Conservation (phyloP, 768 basidiomycete genomes). For the Neoboletus brunneissimus region DNA sequence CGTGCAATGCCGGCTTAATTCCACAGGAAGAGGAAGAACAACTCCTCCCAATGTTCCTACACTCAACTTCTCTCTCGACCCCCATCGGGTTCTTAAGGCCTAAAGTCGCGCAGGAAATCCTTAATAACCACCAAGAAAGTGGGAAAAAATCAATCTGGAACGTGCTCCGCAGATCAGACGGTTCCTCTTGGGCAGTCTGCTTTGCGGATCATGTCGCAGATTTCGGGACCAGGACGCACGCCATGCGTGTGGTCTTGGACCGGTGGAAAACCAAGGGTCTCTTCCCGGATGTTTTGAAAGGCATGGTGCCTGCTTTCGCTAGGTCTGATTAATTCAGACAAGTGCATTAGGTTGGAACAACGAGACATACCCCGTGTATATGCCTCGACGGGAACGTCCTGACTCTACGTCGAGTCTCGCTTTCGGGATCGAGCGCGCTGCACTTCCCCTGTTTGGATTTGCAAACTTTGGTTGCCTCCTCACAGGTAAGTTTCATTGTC, state of each 20-base stretch:
- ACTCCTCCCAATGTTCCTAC: slow-evolving; percentile 22
- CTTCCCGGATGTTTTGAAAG: slow-evolving; percentile 23
- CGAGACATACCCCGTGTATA: slow-evolving; percentile 27
- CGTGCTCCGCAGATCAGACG: slow-evolving; percentile 13
- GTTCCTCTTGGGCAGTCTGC: slow-evolving; percentile 19
- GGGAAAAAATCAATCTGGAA: slow-evolving; percentile 17
- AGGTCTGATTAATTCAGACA: background rate
- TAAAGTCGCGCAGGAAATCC: slow-evolving; percentile 9
- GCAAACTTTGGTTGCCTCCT: slow-evolving; percentile 44
- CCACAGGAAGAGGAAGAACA: slow-evolving; percentile 15
- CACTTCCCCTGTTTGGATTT: slow-evolving; percentile 44
- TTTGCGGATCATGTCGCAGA: slow-evolving; percentile 20
- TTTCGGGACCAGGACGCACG: slow-evolving; percentile 13
- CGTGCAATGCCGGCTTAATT: slow-evolving; percentile 13
- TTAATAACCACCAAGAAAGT: slow-evolving; percentile 6
- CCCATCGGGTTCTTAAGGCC: slow-evolving; percentile 24
- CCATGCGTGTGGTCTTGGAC: slow-evolving; percentile 10
- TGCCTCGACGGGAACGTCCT: slow-evolving; percentile 10
- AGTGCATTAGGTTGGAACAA: slow-evolving; percentile 21
- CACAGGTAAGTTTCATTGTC: slow-evolving; percentile 29
- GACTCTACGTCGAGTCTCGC: slow-evolving; percentile 15
- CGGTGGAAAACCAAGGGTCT: slow-evolving; percentile 16
- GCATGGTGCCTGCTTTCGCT: background rate
- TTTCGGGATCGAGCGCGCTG: slow-evolving; percentile 43
- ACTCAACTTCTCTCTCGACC: slow-evolving; percentile 3